phyloP scores from a whole-genome alignment of 1,139 yeast species.

The Lodderomyces theae region DNA sequence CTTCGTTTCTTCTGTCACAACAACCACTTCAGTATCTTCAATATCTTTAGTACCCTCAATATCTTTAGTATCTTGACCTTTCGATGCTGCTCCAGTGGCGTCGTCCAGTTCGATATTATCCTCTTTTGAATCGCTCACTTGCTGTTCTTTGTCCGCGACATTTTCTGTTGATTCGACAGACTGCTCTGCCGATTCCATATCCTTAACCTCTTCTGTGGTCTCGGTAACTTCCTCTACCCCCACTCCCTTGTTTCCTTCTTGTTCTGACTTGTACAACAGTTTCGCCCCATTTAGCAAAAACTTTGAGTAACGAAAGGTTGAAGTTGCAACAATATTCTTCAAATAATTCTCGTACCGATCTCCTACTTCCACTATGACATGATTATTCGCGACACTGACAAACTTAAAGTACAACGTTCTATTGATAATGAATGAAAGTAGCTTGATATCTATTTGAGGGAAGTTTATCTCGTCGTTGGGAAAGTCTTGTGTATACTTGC shows the following conservation, averaged over 20 bases:
- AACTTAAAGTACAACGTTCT: constrained; percentile 18
- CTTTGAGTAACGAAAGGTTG: constrained; percentile 25
- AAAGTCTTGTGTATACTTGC: constrained; percentile 17
- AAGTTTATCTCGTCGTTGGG: constrained; percentile 14
- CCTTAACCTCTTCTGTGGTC: constrained; percentile 9
- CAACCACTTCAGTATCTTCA: constrained; percentile 3
- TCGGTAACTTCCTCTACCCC: constrained; percentile 1
- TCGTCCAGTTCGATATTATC: too few species aligned
- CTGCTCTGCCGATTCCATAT: constrained; percentile 12
- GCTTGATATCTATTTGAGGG: constrained; percentile 15
- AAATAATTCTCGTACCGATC: constrained; percentile 18
- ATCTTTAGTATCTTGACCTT: too few species aligned
- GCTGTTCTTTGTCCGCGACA: too few species aligned
- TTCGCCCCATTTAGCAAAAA: constrained; percentile 28
- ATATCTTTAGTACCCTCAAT: too few species aligned
- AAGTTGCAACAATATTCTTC: constrained; percentile 25
- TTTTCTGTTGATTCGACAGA: too few species aligned
- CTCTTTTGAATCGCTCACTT: too few species aligned
- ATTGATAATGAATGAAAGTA: constrained; percentile 14
- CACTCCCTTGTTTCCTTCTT: neutral
- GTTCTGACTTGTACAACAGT: constrained; percentile 19
- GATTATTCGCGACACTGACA: constrained; percentile 19
- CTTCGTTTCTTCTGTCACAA: constrained; percentile 3
- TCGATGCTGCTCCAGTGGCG: too few species aligned
- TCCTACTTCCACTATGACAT: constrained; percentile 18